A percentile compares a stretch with the other conserved stretches of the same genome.
Evolutionary conservation across 169 alveolate genomes (phyloP).

Genomic region (Eimeria maxima): DNA sequence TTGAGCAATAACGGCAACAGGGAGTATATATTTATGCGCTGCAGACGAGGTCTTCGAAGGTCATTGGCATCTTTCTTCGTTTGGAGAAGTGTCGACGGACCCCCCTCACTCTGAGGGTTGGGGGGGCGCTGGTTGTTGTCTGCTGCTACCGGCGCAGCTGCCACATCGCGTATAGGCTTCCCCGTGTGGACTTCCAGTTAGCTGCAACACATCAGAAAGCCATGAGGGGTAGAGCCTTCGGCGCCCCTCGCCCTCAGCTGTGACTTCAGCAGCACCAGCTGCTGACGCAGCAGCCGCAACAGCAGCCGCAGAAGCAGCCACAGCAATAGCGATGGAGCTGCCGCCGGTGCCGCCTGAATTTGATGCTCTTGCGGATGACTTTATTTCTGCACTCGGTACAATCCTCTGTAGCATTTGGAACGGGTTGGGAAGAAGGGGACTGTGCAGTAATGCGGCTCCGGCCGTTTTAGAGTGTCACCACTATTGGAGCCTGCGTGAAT

Average conservation of each 20-base stretch:
- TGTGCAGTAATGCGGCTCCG: not conserved
- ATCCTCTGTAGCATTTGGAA: not conserved
- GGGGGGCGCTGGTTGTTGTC: constrained; percentile 60
- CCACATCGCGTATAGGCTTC: constrained; percentile 2
- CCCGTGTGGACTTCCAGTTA: not conserved
- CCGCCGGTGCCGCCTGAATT: constrained; percentile 63
- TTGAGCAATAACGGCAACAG: not conserved
- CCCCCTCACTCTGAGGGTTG: constrained; percentile 11
- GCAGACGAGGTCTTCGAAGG: not conserved
- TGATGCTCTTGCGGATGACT: constrained; percentile 72
- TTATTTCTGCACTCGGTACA: constrained; percentile 58
- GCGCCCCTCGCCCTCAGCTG: constrained; percentile 52
- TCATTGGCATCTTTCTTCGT: not conserved
- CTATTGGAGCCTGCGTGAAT: not conserved
- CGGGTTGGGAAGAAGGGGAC: not conserved
- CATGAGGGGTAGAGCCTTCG: constrained; percentile 59
- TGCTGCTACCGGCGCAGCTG: constrained; percentile 49
- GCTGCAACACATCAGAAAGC: constrained; percentile 44
- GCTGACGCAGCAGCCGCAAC: constrained; percentile 67
- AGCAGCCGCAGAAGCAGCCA: constrained; percentile 55
- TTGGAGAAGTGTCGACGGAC: constrained; percentile 1
- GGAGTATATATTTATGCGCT: not conserved
- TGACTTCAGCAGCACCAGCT: constrained; percentile 64
- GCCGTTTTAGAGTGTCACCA: not conserved
- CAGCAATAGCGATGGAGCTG: constrained; percentile 71